phyloP scores from a whole-genome alignment of 176 grass and related monocot genomes.

The Urochloa ruziziensis region DNA sequence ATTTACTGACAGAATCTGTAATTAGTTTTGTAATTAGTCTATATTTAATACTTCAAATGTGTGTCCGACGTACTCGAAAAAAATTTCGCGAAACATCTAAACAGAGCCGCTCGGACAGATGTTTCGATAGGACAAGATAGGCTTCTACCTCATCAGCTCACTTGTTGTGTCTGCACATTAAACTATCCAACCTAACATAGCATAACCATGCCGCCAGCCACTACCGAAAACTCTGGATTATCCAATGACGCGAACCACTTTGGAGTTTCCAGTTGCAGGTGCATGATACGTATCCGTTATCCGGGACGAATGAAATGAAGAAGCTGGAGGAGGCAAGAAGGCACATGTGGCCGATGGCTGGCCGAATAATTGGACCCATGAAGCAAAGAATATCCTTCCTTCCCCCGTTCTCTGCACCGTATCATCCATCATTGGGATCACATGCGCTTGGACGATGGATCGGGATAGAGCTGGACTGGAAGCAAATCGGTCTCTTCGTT shows the following conservation, averaged over 20 bases:
- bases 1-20: too few relatives aligned
- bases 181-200: neutral
- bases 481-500: neutral
- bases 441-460: neutral
- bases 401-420: neutral
- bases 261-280: neutral
- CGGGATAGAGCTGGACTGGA: neutral
- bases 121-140: neutral
- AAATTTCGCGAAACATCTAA: too few relatives aligned
- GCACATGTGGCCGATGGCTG: neutral
- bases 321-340: neutral
- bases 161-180: neutral
- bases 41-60: too few relatives aligned
- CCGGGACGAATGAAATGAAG: neutral
- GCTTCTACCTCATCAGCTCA: neutral
- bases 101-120: too few relatives aligned
- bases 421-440: neutral
- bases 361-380: constrained; percentile 15
- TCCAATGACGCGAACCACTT: neutral
- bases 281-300: neutral
- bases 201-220: neutral
- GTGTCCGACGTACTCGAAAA: too few relatives aligned
- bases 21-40: too few relatives aligned
- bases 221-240: neutral
- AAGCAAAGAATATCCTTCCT: constrained; percentile 23